Evolutionary conservation across 306 rosid genomes (phyloP).

Genomic region (Carpinus fangiana): DNA sequence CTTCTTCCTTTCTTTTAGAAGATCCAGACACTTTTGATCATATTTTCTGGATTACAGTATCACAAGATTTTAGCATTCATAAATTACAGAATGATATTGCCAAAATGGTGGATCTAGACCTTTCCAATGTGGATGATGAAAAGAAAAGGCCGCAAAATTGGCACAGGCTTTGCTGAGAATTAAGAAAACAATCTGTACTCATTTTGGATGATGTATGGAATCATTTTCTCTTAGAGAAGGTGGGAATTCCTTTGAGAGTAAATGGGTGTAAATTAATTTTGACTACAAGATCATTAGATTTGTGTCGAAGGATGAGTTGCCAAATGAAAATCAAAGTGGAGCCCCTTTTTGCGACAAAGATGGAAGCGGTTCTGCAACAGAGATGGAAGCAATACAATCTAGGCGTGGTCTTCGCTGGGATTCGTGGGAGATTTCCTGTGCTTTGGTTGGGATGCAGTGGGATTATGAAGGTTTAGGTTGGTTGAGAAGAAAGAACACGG

Average conservation of each 20-base stretch:
- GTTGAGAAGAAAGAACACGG: no score
- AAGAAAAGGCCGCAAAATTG: constrained; percentile 28
- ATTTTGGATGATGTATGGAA: constrained; percentile 45
- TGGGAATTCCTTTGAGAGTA: constrained; percentile 15
- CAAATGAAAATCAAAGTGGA: constrained; percentile 20
- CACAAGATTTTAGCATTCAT: constrained; percentile 23
- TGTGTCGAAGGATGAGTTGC: constrained; percentile 27
- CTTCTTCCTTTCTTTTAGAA: no score
- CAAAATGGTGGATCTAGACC: constrained; percentile 21
- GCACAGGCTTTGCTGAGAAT: constrained; percentile 9
- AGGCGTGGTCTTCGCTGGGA: no score
- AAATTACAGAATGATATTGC: constrained; percentile 32
- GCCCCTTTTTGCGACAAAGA: no score
- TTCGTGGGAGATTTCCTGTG: no score
- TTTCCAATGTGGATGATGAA: constrained; percentile 11
- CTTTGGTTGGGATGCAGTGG: no score
- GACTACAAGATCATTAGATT: constrained; percentile 25
- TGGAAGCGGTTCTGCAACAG: no score
- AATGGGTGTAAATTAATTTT: constrained; percentile 31
- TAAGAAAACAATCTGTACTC: neutral
- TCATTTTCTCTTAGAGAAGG: constrained; percentile 17
- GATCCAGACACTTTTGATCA: constrained; percentile 1
- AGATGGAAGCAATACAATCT: no score
- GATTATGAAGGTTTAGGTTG: no score
- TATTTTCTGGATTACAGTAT: constrained; percentile 29